phyloP scores from a whole-genome alignment of 2,329 filamentous ascomycete species.

The Lasiodiplodia sp. region DNA sequence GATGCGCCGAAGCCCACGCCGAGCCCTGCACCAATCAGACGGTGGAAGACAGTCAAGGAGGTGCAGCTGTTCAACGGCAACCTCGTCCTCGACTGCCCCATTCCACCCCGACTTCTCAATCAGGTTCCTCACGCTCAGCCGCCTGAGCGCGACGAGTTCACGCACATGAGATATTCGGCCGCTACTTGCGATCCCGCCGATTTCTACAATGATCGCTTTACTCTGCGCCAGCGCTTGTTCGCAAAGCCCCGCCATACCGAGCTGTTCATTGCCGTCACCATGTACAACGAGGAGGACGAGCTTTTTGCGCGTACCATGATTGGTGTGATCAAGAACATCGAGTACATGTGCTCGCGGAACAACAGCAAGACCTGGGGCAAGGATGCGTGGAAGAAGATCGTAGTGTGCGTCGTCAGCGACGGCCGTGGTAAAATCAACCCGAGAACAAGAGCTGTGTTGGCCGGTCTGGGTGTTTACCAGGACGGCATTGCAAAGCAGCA shows the following conservation, averaged over 20 bases:
- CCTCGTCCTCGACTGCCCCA: conserved; percentile 93
- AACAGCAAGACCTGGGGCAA: conserved; percentile 98
- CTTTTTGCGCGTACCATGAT: conserved; percentile 95
- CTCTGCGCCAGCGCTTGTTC: conserved; percentile 87
- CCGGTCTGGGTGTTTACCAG: conserved; percentile 95
- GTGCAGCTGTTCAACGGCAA: conserved; percentile 98
- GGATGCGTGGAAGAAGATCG: conserved; percentile 99
- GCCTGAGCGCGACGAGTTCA: conserved; percentile 83
- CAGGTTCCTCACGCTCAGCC: conserved; percentile 83
- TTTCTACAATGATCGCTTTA: conserved; percentile 90
- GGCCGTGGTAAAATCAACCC: conserved; percentile 97
- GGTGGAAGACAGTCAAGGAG: conserved; percentile 99
- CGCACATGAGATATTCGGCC: conserved; percentile 91
- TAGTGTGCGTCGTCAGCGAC: conserved; percentile 96
- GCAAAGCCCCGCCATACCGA: conserved; percentile 92
- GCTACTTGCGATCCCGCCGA: conserved; percentile 92
- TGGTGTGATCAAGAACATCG: conserved; percentile 98
- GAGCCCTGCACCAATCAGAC: conserved; percentile 71
- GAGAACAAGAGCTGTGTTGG: conserved; percentile 85
- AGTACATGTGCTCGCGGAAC: conserved; percentile 93
- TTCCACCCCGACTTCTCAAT: conserved; percentile 85
- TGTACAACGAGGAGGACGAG: conserved; percentile 99
- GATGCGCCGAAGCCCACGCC: conserved; percentile 57
- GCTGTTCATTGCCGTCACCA: conserved; percentile 94
- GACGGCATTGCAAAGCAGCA: conserved; percentile 98